These are phyloP conservation scores for Bisporella sp. DNA, from an alignment of 2,329 filamentous ascomycete genomes.

Conservation along the genomic window DNA sequence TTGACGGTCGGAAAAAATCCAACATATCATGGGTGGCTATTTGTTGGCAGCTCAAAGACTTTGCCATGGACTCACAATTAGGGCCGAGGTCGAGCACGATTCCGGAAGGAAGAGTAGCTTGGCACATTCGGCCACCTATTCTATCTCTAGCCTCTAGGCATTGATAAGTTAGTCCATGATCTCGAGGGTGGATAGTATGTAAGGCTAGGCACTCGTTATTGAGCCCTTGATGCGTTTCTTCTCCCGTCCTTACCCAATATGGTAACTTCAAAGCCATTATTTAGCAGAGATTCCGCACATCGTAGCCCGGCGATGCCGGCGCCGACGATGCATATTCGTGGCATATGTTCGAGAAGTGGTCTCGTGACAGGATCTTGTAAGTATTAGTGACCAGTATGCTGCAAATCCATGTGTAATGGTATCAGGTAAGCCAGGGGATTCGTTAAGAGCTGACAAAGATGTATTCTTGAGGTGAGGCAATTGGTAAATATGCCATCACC, in stretches of 20 bases:
- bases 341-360: background rate
- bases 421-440: too few relatives aligned
- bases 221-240: too few relatives aligned
- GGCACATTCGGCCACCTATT: conserved; percentile 38
- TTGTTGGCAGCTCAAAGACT: too few relatives aligned
- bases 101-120: conserved; percentile 19
- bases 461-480: too few relatives aligned
- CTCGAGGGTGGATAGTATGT: too few relatives aligned
- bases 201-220: too few relatives aligned
- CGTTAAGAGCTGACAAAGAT: too few relatives aligned
- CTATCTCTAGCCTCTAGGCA: conserved; percentile 42
- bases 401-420: too few relatives aligned
- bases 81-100: conserved; percentile 20
- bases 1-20: too few relatives aligned
- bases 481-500: too few relatives aligned
- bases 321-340: conserved; percentile 38
- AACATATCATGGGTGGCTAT: too few relatives aligned
- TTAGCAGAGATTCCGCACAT: conserved; percentile 47
- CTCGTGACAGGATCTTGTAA: background rate
- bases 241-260: conserved; percentile 32
- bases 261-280: conserved; percentile 45
- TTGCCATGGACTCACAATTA: conserved; percentile 18
- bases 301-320: conserved; percentile 50
- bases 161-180: too few relatives aligned
- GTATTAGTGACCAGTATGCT: background rate